Percentiles rank a stretch among this genome's conserved stretches.
These are phyloP conservation scores for Candida sanyaensis DNA, from an alignment of 1,139 yeast genomes.

Conservation along the genomic window DNA sequence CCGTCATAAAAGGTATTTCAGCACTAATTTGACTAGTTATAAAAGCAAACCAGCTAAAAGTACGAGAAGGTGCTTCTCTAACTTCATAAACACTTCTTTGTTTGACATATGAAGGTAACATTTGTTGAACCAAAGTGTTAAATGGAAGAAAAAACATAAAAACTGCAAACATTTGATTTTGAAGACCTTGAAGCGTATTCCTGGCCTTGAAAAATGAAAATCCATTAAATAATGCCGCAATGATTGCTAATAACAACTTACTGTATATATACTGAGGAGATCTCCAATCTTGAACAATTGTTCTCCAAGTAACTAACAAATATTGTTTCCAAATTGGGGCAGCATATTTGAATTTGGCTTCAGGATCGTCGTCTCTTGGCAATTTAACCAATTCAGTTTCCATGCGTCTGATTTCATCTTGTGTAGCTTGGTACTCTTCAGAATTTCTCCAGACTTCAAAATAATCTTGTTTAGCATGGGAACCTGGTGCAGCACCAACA, in stretches of 20 bases:
- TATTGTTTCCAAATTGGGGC: constrained; percentile 25
- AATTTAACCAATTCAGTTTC: constrained; percentile 26
- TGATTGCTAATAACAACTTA: constrained; percentile 35
- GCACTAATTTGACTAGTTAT: constrained; percentile 65
- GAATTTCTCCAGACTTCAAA: constrained; percentile 35
- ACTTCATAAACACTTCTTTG: constrained; percentile 40
- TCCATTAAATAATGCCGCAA: constrained; percentile 47
- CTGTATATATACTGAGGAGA: constrained; percentile 39
- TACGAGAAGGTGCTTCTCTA: constrained; percentile 35
- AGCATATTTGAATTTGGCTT: constrained; percentile 23
- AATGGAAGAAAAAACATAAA: constrained; percentile 55
- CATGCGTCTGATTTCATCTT: constrained; percentile 29
- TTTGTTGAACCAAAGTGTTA: constrained; percentile 48
- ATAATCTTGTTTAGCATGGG: constrained; percentile 33
- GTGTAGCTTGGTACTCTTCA: constrained; percentile 22
- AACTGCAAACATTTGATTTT: constrained; percentile 50
- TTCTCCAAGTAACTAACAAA: constrained; percentile 22
- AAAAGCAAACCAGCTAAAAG: constrained; percentile 31
- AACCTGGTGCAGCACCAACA: constrained; percentile 43
- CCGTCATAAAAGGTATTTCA: constrained; percentile 78
- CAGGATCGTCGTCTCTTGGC: constrained; percentile 24
- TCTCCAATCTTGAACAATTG: constrained; percentile 43
- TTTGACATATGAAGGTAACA: constrained; percentile 31
- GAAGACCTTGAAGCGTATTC: constrained; percentile 40
- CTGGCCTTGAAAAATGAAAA: constrained; percentile 40